Percentiles rank a stretch among this genome's conserved stretches.
These are phyloP conservation scores for Tylopilus intermedius DNA, from an alignment of 768 basidiomycete species.

Conservation along the genomic window DNA sequence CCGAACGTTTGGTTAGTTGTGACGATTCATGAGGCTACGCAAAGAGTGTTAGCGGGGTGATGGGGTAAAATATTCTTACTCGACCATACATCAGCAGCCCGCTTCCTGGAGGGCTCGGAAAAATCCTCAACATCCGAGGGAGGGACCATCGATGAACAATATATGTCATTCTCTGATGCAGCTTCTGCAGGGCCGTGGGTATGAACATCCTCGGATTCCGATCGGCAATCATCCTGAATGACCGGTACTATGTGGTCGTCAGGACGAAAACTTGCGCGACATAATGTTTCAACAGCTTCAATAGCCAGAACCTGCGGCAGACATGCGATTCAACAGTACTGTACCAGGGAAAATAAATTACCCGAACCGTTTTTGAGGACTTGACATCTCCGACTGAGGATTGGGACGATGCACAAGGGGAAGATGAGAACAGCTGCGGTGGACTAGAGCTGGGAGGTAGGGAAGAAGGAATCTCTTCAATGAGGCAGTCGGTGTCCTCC, in stretches of 20 bases:
- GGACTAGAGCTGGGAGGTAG: conserved; percentile 47
- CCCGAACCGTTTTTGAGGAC: conserved; percentile 16
- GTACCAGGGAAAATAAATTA: not conserved
- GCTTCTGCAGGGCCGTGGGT: not conserved
- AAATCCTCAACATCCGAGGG: not conserved
- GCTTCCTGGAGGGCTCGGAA: conserved; percentile 7
- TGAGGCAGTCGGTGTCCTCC: conserved; percentile 3
- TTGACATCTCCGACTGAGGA: conserved; percentile 19
- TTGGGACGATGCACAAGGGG: conserved; percentile 35
- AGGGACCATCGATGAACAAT: not conserved
- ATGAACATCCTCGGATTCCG: not conserved
- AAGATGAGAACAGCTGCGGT: conserved; percentile 38
- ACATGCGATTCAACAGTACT: not conserved
- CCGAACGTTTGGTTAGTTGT: conserved; percentile 18
- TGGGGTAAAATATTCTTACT: not conserved
- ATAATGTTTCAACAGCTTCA: not conserved
- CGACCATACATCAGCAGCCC: conserved; percentile 13
- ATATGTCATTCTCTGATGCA: not conserved
- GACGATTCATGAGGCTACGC: conserved; percentile 7
- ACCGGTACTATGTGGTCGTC: not conserved
- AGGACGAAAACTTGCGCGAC: not conserved
- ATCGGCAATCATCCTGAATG: not conserved
- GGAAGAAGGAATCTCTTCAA: conserved; percentile 17
- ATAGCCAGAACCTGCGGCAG: conserved; percentile 2
- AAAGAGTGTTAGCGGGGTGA: conserved; percentile 2